Evolutionary conservation across 192 early-diverging fungal species (phyloP).

Genomic region (Coemansia sp.): DNA sequence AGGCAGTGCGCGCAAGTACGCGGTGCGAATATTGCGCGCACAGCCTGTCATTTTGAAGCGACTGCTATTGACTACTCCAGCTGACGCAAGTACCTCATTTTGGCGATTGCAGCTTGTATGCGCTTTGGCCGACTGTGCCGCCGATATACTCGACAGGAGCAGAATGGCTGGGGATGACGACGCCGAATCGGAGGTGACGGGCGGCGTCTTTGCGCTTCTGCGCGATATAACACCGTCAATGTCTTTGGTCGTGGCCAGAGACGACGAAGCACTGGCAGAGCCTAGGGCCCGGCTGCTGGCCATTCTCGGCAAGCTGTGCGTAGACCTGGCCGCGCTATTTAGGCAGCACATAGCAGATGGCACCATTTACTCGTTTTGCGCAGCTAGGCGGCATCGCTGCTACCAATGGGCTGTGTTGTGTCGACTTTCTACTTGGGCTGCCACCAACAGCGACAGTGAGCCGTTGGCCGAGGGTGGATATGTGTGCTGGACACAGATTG

Average conservation of each 20-base stretch:
- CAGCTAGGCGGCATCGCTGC: slow-evolving; percentile 28
- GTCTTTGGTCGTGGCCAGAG: background rate
- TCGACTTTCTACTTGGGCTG: slow-evolving; percentile 25
- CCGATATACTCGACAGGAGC: background rate
- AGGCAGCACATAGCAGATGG: background rate
- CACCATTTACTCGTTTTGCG: slow-evolving; percentile 19
- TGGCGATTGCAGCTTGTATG: background rate
- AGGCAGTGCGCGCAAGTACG: background rate
- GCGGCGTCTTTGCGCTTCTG: slow-evolving; percentile 35
- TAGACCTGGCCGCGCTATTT: slow-evolving; percentile 11
- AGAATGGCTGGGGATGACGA: background rate
- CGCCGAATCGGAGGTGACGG: slow-evolving; percentile 6
- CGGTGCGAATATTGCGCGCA: slow-evolving; percentile 24
- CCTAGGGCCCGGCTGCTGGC: background rate
- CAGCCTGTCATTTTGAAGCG: background rate
- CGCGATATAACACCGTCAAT: slow-evolving; percentile 23
- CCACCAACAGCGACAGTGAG: background rate
- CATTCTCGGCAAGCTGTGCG: background rate
- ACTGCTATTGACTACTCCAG: background rate
- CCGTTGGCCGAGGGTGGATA: slow-evolving; percentile 25
- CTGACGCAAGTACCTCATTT: background rate
- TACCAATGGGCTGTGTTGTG: slow-evolving; percentile 52
- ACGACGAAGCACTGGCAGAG: background rate
- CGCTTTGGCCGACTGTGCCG: slow-evolving; percentile 8
- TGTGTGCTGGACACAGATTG: slow-evolving; percentile 36